phyloP scores from a whole-genome alignment of 768 basidiomycete species.

The Hortiboletus campestris region DNA sequence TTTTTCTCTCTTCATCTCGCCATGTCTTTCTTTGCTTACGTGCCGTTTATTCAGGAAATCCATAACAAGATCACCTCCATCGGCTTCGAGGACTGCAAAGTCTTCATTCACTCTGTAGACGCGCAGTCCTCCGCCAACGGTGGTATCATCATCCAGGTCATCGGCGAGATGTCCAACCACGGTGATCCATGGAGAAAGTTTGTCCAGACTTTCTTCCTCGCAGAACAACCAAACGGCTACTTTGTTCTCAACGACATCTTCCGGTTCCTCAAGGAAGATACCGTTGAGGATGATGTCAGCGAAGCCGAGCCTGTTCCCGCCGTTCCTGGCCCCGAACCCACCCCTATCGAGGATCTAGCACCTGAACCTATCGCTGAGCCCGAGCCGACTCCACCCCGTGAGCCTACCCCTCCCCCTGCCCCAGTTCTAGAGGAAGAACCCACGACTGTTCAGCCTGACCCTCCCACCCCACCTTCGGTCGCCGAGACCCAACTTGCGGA shows the following conservation, averaged over 20 bases:
- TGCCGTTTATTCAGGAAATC: constrained; percentile 67
- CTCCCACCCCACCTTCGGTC: constrained; percentile 34
- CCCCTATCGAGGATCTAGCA: constrained; percentile 32
- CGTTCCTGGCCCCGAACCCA: constrained; percentile 35
- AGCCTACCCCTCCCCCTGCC: constrained; percentile 29
- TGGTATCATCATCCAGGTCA: constrained; percentile 98
- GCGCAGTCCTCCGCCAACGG: constrained; percentile 92
- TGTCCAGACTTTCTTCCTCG: constrained; percentile 99
- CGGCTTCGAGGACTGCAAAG: constrained; percentile 95
- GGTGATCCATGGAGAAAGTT: constrained; percentile 95
- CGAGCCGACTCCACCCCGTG: constrained; percentile 32
- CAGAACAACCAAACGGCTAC: constrained; percentile 98
- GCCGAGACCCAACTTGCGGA: constrained; percentile 43
- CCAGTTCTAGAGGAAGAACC: constrained; percentile 38
- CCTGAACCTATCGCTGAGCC: constrained; percentile 30
- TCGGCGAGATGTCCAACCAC: constrained; percentile 97
- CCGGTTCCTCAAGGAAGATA: constrained; percentile 97
- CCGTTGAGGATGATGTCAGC: constrained; percentile 72
- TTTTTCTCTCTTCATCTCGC: constrained; percentile 25
- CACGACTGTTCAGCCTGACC: constrained; percentile 34
- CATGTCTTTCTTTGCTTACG: constrained; percentile 2
- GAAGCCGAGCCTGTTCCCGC: constrained; percentile 42
- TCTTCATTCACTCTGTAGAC: constrained; percentile 98
- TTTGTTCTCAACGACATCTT: constrained; percentile 99
- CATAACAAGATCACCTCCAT: constrained; percentile 94